A percentile compares a stretch with the other conserved stretches of the same genome.
Evolutionary conservation across 192 early-diverging fungal species (phyloP).

Genomic region (Podila horticola): DNA sequence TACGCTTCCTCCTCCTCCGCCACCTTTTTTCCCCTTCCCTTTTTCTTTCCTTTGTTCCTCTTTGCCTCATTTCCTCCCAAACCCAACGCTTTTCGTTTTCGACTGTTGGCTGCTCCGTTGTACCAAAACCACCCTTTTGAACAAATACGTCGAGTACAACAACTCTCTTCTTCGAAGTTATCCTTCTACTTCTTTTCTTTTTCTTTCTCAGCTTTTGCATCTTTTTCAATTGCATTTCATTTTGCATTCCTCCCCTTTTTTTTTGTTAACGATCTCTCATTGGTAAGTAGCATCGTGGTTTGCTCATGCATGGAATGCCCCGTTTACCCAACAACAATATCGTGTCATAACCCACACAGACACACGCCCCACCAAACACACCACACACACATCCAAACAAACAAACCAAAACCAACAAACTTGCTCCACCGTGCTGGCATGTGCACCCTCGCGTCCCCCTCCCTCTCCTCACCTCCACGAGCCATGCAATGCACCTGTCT

Average conservation of each 20-base stretch:
- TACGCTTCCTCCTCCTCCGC: slow-evolving; percentile 2
- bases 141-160: slow-evolving; percentile 38
- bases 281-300: neutral
- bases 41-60: neutral
- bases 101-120: slow-evolving; percentile 33
- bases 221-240: slow-evolving; percentile 5
- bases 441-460: too few species aligned
- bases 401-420: too few species aligned
- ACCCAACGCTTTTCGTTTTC: neutral
- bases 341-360: too few species aligned
- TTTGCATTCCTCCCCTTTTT: slow-evolving; percentile 6
- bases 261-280: slow-evolving; percentile 31
- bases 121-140: neutral
- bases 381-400: too few species aligned
- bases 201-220: neutral
- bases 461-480: too few species aligned
- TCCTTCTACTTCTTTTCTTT: too few species aligned
- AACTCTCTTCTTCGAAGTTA: neutral
- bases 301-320: neutral
- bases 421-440: too few species aligned
- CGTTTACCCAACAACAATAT: neutral
- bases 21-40: neutral
- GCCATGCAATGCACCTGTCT: too few species aligned
- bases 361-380: too few species aligned
- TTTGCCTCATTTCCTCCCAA: neutral